Evolutionary conservation across 2,329 filamentous ascomycete genomes (phyloP).

Genomic region (Alternaria incomplexa): DNA sequence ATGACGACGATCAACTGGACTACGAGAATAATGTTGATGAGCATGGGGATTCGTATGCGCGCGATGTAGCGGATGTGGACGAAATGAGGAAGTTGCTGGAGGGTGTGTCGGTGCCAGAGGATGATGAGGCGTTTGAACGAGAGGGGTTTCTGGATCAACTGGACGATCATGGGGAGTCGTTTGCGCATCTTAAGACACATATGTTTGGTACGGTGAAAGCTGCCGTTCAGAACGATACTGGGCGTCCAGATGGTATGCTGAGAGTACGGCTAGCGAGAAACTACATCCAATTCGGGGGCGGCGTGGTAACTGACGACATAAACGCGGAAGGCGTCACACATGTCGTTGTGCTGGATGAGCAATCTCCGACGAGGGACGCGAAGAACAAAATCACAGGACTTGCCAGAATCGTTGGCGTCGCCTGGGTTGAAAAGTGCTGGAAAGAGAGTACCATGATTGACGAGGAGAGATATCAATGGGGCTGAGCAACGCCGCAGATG

Average conservation of each 20-base stretch:
- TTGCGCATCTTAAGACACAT: slow-evolving; percentile 35
- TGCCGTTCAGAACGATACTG: slow-evolving; percentile 15
- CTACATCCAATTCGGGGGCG: slow-evolving; percentile 73
- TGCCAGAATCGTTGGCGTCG: slow-evolving; percentile 71
- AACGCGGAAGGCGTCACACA: slow-evolving; percentile 71
- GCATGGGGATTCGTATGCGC: slow-evolving; percentile 82
- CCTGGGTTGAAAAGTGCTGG: slow-evolving; percentile 85
- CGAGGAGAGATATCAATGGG: slow-evolving; percentile 59
- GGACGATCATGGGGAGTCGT: slow-evolving; percentile 32
- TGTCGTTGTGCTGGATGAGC: slow-evolving; percentile 63
- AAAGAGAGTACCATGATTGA: slow-evolving; percentile 77
- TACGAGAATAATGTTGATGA: slow-evolving; percentile 72
- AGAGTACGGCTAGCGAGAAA: slow-evolving; percentile 58
- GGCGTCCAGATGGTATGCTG: slow-evolving; percentile 14
- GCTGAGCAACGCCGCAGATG: slow-evolving; percentile 12
- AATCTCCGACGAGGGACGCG: slow-evolving; percentile 54
- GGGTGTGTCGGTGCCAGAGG: slow-evolving; percentile 44
- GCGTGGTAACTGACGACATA: slow-evolving; percentile 59
- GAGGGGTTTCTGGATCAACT: slow-evolving; percentile 34
- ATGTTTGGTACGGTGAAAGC: slow-evolving; percentile 41
- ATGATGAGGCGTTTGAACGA: slow-evolving; percentile 20
- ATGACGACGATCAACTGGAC: slow-evolving; percentile 60
- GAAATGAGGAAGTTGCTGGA: slow-evolving; percentile 62
- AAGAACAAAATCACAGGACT: slow-evolving; percentile 51
- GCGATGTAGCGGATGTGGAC: slow-evolving; percentile 66